Conservation (phyloP, 306 rosid genomes). For the Begonia loranthoides region DNA sequence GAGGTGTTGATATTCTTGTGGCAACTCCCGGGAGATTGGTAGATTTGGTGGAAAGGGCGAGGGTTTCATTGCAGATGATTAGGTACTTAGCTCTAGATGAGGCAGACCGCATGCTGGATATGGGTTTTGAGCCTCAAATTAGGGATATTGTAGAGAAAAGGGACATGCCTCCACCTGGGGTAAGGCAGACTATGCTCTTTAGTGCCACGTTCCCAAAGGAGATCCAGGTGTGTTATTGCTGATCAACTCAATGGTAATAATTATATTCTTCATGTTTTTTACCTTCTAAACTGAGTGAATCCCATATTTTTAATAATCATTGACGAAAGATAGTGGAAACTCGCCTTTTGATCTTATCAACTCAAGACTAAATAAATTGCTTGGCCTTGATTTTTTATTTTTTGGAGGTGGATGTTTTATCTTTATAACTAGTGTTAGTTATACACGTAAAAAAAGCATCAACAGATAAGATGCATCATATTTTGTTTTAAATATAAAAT, state of each 20-base stretch:
- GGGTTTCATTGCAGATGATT: slow-evolving; percentile 66
- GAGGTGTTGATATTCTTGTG: slow-evolving; percentile 90
- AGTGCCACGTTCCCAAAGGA: slow-evolving; percentile 89
- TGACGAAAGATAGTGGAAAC: too few relatives aligned
- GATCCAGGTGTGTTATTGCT: slow-evolving; percentile 44
- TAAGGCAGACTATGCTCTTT: slow-evolving; percentile 72
- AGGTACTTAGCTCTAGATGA: slow-evolving; percentile 63
- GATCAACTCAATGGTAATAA: too few relatives aligned
- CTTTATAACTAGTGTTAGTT: too few relatives aligned
- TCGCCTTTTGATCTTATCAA: too few relatives aligned
- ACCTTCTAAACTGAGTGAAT: background rate
- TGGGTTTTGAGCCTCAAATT: slow-evolving; percentile 76
- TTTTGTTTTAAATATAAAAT: too few relatives aligned
- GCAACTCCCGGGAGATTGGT: slow-evolving; percentile 96
- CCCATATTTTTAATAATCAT: background rate
- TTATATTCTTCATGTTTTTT: background rate
- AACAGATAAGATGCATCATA: too few relatives aligned
- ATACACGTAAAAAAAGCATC: too few relatives aligned
- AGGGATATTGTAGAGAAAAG: slow-evolving; percentile 69
- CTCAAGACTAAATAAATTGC: too few relatives aligned
- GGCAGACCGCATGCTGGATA: slow-evolving; percentile 73
- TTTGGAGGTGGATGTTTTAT: too few relatives aligned
- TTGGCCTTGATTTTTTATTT: too few relatives aligned
- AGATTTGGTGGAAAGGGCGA: slow-evolving; percentile 83
- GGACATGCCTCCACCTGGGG: slow-evolving; percentile 88